phyloP scores from a whole-genome alignment of 495 filamentous ascomycete genomes.

The Penicillium samsonianum region DNA sequence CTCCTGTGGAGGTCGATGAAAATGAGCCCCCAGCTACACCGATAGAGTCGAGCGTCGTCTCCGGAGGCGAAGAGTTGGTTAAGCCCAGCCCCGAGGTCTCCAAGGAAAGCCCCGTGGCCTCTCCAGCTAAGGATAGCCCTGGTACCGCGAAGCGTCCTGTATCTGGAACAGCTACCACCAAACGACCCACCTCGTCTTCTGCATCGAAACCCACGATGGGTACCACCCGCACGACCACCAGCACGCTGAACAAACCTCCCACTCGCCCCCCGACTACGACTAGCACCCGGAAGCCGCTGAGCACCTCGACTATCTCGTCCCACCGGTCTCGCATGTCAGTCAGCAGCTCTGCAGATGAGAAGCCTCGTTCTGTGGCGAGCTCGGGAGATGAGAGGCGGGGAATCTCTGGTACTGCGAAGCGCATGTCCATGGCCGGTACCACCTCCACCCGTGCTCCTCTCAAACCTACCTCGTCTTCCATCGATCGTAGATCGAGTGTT shows the following conservation, averaged over 20 bases:
- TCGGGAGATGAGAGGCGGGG: slow-evolving; percentile 50
- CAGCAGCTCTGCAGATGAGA: slow-evolving; percentile 53
- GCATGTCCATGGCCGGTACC: slow-evolving; percentile 48
- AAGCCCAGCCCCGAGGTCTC: slow-evolving; percentile 45
- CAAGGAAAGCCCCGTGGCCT: slow-evolving; percentile 40
- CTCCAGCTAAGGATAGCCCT: slow-evolving; percentile 34
- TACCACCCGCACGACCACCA: slow-evolving; percentile 31
- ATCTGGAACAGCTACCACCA: slow-evolving; percentile 35
- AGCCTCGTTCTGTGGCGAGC: slow-evolving; percentile 43
- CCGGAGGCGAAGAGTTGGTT: slow-evolving; percentile 41
- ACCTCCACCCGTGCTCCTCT: slow-evolving; percentile 38
- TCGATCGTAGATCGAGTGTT: slow-evolving; percentile 46
- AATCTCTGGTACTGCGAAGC: slow-evolving; percentile 48
- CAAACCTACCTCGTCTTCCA: slow-evolving; percentile 37
- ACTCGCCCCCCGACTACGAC: slow-evolving; percentile 45
- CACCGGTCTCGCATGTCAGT: slow-evolving; percentile 49
- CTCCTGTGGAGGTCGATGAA: slow-evolving; percentile 29
- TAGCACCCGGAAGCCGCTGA: slow-evolving; percentile 41
- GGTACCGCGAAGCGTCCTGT: slow-evolving; percentile 35
- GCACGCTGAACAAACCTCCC: slow-evolving; percentile 47
- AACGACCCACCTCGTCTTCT: slow-evolving; percentile 41
- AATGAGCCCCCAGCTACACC: slow-evolving; percentile 43
- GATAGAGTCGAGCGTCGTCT: slow-evolving; percentile 39
- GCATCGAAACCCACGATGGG: slow-evolving; percentile 34
- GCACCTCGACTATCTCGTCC: slow-evolving; percentile 42